These are phyloP conservation scores for Athelia psychrophila DNA, from an alignment of 1,284 basidiomycete species.

Conservation along the genomic window DNA sequence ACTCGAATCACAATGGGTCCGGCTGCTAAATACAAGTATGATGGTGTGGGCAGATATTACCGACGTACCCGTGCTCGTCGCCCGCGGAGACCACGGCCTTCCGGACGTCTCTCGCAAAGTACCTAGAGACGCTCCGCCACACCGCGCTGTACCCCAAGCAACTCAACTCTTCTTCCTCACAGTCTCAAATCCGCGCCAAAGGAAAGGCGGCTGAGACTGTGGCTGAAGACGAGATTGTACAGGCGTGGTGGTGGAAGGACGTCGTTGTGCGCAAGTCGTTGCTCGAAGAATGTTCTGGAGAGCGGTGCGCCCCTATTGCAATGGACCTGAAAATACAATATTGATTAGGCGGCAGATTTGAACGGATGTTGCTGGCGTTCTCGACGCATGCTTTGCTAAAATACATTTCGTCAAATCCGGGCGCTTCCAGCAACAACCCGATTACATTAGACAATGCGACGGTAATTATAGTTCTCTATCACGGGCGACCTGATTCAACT, in stretches of 20 bases:
- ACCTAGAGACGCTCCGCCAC: slow-evolving; percentile 43
- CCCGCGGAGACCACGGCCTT: slow-evolving; percentile 49
- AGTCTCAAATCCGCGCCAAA: slow-evolving; percentile 6
- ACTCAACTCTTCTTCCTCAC: slow-evolving; percentile 12
- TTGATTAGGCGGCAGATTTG: slow-evolving; percentile 34
- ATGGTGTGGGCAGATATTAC: no score
- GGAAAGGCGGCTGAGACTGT: slow-evolving; percentile 4
- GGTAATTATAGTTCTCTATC: neutral
- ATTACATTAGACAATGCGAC: neutral
- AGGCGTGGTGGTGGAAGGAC: slow-evolving; percentile 51
- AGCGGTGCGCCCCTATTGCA: slow-evolving; percentile 30
- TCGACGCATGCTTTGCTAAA: slow-evolving; percentile 48
- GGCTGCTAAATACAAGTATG: no score
- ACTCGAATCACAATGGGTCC: slow-evolving; percentile 10
- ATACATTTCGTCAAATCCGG: slow-evolving; percentile 3
- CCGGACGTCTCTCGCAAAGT: slow-evolving; percentile 46
- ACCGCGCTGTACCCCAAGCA: slow-evolving; percentile 26
- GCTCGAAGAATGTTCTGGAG: slow-evolving; percentile 51
- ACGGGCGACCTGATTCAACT: neutral
- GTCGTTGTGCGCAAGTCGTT: slow-evolving; percentile 50
- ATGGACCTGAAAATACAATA: neutral
- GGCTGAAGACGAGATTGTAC: slow-evolving; percentile 1
- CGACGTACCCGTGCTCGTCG: slow-evolving; percentile 46
- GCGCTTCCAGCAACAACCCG: slow-evolving; percentile 1
- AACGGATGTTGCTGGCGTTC: slow-evolving; percentile 44